Percentiles rank a stretch among this genome's conserved stretches.
phyloP scores from a whole-genome alignment of 1,139 yeast genomes.

The Pichia sp. region DNA sequence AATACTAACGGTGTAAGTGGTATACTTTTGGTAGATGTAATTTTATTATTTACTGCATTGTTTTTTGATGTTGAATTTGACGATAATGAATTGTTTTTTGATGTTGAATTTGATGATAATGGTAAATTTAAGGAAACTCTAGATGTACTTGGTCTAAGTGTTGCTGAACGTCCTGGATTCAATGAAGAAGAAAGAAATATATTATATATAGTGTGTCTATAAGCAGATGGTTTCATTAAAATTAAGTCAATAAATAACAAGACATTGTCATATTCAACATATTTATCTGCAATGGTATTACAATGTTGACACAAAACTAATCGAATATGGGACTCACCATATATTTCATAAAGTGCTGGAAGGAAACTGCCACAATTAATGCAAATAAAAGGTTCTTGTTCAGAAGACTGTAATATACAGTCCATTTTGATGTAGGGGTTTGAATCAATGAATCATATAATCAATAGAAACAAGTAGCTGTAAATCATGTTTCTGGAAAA shows the following conservation, averaged over 20 bases:
- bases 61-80: neutral
- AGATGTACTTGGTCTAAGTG: neutral
- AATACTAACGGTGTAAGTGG: conserved; percentile 15
- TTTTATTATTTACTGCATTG: too few relatives aligned
- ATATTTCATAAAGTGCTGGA: conserved; percentile 58
- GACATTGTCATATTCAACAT: conserved; percentile 85
- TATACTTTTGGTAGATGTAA: neutral
- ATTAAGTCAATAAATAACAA: conserved; percentile 77
- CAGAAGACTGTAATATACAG: neutral
- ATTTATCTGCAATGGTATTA: conserved; percentile 74
- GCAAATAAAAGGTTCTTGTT: conserved; percentile 42
- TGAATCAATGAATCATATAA: too few relatives aligned
- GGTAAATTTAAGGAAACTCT: neutral
- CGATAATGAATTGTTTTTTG: too few relatives aligned
- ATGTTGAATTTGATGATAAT: too few relatives aligned
- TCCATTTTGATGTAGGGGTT: too few relatives aligned
- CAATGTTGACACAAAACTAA: conserved; percentile 75
- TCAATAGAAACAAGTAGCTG: too few relatives aligned
- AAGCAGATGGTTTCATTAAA: conserved; percentile 81
- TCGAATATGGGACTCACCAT: conserved; percentile 73
- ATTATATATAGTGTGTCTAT: conserved; percentile 81
- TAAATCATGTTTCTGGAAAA: too few relatives aligned
- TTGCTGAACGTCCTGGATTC: neutral
- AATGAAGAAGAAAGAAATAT: conserved; percentile 8
- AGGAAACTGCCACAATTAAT: conserved; percentile 75